Percentiles rank a stretch among this genome's conserved stretches.
Conservation (phyloP, 2,329 filamentous ascomycete species). For the Ambrosiella xylebori region DNA sequence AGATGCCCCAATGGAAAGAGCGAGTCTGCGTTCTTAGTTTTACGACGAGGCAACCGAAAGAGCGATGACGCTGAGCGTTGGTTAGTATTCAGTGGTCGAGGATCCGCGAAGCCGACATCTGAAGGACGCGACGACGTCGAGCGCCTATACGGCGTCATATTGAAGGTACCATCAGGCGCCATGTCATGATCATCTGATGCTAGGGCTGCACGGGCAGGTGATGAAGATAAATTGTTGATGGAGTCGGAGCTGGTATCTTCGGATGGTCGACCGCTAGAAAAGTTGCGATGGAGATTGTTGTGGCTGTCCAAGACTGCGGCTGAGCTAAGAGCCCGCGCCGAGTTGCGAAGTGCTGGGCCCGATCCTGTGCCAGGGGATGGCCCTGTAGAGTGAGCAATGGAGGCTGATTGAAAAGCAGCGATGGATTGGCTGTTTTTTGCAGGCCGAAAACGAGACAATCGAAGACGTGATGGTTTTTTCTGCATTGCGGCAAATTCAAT, state of each 20-base stretch:
- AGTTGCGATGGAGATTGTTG: conserved; percentile 3
- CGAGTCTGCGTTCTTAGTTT: conserved; percentile 54
- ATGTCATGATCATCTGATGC: conserved; percentile 35
- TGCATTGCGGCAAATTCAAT: conserved; percentile 37
- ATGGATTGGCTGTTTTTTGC: conserved; percentile 28
- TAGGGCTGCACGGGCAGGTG: conserved; percentile 1
- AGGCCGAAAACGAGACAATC: conserved; percentile 34
- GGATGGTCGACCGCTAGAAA: conserved; percentile 3
- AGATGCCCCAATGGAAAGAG: conserved; percentile 75
- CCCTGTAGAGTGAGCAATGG: not conserved
- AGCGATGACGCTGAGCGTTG: conserved; percentile 21
- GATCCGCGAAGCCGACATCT: conserved; percentile 60
- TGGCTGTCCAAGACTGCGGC: conserved; percentile 2
- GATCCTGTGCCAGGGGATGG: conserved; percentile 1
- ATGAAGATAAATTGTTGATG: not conserved
- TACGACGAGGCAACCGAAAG: conserved; percentile 64
- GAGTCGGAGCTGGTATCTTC: conserved; percentile 6
- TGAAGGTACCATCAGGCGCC: conserved; percentile 7
- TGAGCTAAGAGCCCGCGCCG: conserved; percentile 9
- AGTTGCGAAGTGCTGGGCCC: conserved; percentile 6
- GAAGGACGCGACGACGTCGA: conserved; percentile 58
- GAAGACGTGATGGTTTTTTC: conserved; percentile 39
- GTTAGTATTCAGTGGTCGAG: not conserved
- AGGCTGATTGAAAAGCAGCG: not conserved
- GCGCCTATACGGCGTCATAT: conserved; percentile 6